Conservation (phyloP, 192 early-diverging fungal genomes). For the Linnemannia exigua region DNA sequence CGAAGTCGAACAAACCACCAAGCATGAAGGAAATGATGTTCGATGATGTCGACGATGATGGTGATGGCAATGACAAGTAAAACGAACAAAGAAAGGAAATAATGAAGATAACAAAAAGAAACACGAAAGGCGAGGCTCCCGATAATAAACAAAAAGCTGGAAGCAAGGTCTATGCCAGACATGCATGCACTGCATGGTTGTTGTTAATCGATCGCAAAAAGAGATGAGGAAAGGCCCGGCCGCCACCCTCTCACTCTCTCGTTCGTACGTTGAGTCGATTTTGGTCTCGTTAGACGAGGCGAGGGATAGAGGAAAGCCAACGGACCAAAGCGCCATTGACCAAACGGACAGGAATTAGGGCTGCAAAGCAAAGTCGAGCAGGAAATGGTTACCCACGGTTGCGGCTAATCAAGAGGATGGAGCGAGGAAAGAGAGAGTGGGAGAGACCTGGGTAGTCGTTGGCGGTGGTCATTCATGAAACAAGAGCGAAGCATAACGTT, state of each 20-base stretch:
- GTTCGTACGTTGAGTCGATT: neutral
- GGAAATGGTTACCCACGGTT: too few species aligned
- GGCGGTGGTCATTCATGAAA: neutral
- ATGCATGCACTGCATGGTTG: too few species aligned
- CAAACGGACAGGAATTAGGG: neutral
- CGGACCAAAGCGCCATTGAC: neutral
- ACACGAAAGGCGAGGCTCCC: neutral
- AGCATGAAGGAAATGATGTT: neutral
- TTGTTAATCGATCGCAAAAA: neutral
- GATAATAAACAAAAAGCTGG: neutral
- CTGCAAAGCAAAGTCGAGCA: neutral
- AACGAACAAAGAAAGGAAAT: neutral
- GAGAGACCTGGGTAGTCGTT: neutral
- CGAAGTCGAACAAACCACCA: neutral
- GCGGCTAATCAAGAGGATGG: too few species aligned
- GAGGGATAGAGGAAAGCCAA: neutral
- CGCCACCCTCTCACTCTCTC: neutral
- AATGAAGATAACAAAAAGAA: neutral
- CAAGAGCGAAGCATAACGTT: too few species aligned
- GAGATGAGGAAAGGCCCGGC: neutral
- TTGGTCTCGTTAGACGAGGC: neutral
- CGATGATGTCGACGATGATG: neutral
- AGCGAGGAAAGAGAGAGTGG: neutral
- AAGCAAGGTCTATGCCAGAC: neutral
- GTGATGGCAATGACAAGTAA: neutral